These are phyloP conservation scores for Ceratocystiopsis sp. DNA, from an alignment of 2,329 filamentous ascomycete genomes.

Conservation along the genomic window DNA sequence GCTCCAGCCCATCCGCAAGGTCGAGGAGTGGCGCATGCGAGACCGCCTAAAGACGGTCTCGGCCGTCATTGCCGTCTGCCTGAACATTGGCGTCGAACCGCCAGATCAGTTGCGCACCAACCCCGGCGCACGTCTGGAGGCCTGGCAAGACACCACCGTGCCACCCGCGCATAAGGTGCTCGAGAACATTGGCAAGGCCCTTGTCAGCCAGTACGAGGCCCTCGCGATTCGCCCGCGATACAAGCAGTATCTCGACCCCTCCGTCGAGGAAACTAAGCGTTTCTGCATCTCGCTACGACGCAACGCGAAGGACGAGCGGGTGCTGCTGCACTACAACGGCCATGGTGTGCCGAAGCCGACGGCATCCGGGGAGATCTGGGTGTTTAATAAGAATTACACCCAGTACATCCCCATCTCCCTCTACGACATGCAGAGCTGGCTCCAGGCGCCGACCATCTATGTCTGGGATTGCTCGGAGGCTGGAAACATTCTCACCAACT, in stretches of 20 bases:
- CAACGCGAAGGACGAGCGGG: slow-evolving; percentile 88
- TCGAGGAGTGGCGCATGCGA: slow-evolving; percentile 95
- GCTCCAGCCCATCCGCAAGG: slow-evolving; percentile 44
- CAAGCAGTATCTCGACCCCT: slow-evolving; percentile 92
- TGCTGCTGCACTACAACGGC: slow-evolving; percentile 97
- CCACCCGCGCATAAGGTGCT: slow-evolving; percentile 69
- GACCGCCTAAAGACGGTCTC: slow-evolving; percentile 94
- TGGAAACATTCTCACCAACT: slow-evolving; percentile 88
- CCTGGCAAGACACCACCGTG: slow-evolving; percentile 84
- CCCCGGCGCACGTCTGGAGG: slow-evolving; percentile 84
- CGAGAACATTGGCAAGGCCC: slow-evolving; percentile 84
- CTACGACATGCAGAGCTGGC: slow-evolving; percentile 89
- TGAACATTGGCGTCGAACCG: slow-evolving; percentile 95
- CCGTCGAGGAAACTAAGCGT: slow-evolving; percentile 92
- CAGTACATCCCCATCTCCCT: slow-evolving; percentile 96
- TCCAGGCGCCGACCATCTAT: slow-evolving; percentile 87
- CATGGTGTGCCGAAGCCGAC: slow-evolving; percentile 95
- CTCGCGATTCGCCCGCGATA: slow-evolving; percentile 90
- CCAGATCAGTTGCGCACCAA: slow-evolving; percentile 93
- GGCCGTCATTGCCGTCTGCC: slow-evolving; percentile 79
- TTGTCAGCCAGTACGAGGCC: slow-evolving; percentile 95
- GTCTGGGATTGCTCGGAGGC: slow-evolving; percentile 97
- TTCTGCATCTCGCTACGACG: slow-evolving; percentile 80
- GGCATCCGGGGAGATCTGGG: slow-evolving; percentile 93
- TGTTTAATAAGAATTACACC: slow-evolving; percentile 97